Conservation (phyloP, 2,329 filamentous ascomycete genomes). For the Xylaria sp. region DNA sequence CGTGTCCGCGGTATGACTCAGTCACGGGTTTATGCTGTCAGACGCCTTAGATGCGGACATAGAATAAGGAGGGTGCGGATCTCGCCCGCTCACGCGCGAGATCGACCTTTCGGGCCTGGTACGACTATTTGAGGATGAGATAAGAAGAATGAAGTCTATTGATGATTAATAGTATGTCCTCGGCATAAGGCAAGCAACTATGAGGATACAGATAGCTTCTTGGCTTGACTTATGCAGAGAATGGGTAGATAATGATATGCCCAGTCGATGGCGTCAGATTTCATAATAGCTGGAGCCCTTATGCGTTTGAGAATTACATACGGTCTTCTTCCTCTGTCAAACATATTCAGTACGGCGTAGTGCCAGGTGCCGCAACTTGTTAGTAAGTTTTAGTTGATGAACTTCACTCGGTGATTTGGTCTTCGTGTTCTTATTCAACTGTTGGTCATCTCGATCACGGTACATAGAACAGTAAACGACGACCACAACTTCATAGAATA, state of each 20-base stretch:
- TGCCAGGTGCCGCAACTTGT: too few relatives aligned
- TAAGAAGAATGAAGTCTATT: background rate
- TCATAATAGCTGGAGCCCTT: background rate
- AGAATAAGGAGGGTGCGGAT: slow-evolving; percentile 20
- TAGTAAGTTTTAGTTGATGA: too few relatives aligned
- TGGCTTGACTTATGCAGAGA: background rate
- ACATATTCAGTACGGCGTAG: background rate
- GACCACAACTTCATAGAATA: background rate
- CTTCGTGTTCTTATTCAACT: background rate
- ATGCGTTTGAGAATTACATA: background rate
- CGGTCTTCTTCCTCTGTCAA: background rate
- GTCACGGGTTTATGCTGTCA: background rate
- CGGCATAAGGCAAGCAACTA: too few relatives aligned
- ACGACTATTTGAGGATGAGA: background rate
- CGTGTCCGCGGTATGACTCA: slow-evolving; percentile 22
- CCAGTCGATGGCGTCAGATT: background rate
- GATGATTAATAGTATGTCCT: too few relatives aligned
- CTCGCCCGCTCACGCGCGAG: slow-evolving; percentile 13
- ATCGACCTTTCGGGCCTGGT: background rate
- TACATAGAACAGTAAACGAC: background rate
- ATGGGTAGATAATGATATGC: background rate
- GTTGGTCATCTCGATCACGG: background rate
- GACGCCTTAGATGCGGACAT: background rate
- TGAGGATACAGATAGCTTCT: background rate
- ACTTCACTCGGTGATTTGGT: background rate